A percentile compares a stretch with the other conserved stretches of the same genome.
Evolutionary conservation across 202 grass and related monocot species (phyloP).

Genomic region (Panicum virgatum): DNA sequence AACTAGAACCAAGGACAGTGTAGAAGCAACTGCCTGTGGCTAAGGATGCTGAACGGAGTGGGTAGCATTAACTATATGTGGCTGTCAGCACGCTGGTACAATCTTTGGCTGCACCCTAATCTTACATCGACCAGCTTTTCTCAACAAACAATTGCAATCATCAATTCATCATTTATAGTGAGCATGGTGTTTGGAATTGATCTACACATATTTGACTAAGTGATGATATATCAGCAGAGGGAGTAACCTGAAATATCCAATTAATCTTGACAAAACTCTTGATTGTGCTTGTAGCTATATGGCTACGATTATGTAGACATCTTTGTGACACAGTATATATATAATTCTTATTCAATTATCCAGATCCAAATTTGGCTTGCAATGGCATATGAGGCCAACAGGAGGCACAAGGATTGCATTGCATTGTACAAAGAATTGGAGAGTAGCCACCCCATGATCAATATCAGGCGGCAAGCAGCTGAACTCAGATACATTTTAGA

Average conservation of each 20-base stretch:
- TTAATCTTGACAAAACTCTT: not conserved
- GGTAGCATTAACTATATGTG: not conserved
- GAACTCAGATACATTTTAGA: conserved; percentile 92
- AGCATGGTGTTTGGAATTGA: not conserved
- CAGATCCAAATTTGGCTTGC: conserved; percentile 99
- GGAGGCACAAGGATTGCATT: conserved; percentile 92
- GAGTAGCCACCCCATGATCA: conserved; percentile 76
- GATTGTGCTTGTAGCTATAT: not conserved
- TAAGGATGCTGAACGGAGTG: not conserved
- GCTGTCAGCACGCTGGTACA: not conserved
- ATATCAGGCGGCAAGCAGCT: conserved; percentile 89
- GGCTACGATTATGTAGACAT: conserved; percentile 1
- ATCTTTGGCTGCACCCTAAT: not conserved
- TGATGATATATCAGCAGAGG: not conserved
- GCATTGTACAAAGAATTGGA: conserved; percentile 90
- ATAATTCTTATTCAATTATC: conserved; percentile 5
- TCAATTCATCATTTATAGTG: not conserved
- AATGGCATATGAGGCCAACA: conserved; percentile 98
- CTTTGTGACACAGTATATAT: not conserved
- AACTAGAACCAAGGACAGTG: not conserved
- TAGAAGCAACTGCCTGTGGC: not conserved
- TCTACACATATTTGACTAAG: conserved; percentile 6
- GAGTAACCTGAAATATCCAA: not conserved
- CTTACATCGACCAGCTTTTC: not conserved
- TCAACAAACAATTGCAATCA: not conserved